These are phyloP conservation scores for Psilocybe sp. DNA, from an alignment of 768 basidiomycete species.

Conservation along the genomic window DNA sequence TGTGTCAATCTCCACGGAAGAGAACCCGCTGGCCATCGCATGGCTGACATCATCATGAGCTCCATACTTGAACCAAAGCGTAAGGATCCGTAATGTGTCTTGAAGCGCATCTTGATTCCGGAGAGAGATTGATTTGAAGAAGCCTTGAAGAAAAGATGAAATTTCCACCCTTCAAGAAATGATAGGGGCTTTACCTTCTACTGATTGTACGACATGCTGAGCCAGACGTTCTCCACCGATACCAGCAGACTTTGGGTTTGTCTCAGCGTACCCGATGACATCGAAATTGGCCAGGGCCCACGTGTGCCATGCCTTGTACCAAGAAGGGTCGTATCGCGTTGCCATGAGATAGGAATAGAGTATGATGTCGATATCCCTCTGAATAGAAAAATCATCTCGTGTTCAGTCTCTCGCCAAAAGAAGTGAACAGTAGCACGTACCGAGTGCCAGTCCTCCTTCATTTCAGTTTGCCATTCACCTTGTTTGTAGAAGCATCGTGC, in stretches of 20 bases:
- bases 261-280: constrained; percentile 81
- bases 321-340: constrained; percentile 88
- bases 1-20: constrained; percentile 89
- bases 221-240: constrained; percentile 63
- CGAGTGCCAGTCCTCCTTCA: constrained; percentile 75
- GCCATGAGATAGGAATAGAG: constrained; percentile 82
- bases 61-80: constrained; percentile 98
- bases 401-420: neutral
- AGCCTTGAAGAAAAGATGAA: constrained; percentile 45
- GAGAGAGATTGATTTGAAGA: constrained; percentile 92
- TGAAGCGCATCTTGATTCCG: constrained; percentile 90
- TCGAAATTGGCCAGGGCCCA: constrained; percentile 98
- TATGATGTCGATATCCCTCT: constrained; percentile 82
- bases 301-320: constrained; percentile 99
- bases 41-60: constrained; percentile 85
- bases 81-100: constrained; percentile 89
- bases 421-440: constrained; percentile 43
- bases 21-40: constrained; percentile 85
- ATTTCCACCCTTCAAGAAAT: neutral
- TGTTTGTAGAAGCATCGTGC: constrained; percentile 96
- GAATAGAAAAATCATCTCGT: neutral
- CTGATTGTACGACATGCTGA: constrained; percentile 85
- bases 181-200: constrained; percentile 59
- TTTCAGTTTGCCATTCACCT: constrained; percentile 88
- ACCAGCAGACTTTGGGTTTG: constrained; percentile 52